Base-by-base conservation (phyloP, 176 grass and related monocot genomes). In the Puya raimondii region DNA sequence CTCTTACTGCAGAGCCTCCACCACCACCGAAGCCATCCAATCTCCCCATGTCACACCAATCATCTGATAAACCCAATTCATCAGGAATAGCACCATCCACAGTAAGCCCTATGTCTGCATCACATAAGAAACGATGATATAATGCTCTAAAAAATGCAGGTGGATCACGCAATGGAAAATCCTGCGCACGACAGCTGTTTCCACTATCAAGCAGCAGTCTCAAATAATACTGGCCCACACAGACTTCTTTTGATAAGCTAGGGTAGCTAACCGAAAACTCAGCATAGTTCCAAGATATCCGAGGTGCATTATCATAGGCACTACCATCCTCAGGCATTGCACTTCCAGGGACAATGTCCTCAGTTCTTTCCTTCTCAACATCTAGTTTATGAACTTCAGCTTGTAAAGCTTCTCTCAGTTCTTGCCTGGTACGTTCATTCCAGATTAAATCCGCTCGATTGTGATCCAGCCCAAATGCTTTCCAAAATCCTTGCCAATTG, bases 41-140 rank as follows among this genome's bases (percentile, higher is more conserved):
- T 79, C 94, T 93, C 63, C 94, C 94, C 84, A 93, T 82, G 84
- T 99, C 94, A 87, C 94, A 99, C 94, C 94, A 93, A 77, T 99
- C 94, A 88, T 99, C 94, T 71, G 86, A 93, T 73, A 80, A 90
- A 58, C 94, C 94, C 74, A 99, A 78, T 70, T 93, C 89, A 85
- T 93, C 94, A 84, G 94, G 94, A 82, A 99, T 83, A 47, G 89
- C 84, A 81, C 94, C 94, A 88, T 99, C 94, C 57, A 99, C 89
- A 50, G 87, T 99, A 78, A 99, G 83, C 76, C 94, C 94, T 69
- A 85, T 88, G 78, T 99, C 94, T 56, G 89, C 94, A 51, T 99
- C 94, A 78, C 94, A 99, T 65, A 99, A 87, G 84, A 99, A 99
- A 16, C 87, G 87, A 76, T 99, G 94, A 75, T 93, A 99, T 48